Evolutionary conservation across 495 filamentous ascomycete species (phyloP), one percentile per base, ranked within the genome.

Genomic region (Usnea hakonensis): DNA sequence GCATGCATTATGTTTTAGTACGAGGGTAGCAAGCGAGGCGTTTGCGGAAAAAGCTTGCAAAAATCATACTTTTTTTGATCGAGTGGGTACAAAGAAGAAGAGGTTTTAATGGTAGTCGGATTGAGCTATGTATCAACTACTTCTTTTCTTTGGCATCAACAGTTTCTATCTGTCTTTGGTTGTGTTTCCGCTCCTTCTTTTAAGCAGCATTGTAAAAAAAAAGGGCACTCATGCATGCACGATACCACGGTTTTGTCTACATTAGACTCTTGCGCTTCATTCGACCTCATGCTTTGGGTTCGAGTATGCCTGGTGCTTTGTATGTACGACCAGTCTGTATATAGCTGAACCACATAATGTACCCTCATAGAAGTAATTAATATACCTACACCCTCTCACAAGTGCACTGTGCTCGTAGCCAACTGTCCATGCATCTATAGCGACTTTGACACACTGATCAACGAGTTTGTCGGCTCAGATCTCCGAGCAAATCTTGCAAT

Each of bases 11-110:
- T 21, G 10, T 17, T 58, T 60, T 58, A 44, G 26, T 44, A 38
- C 56, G 43, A 44, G 41, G 55, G 32, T 30, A 43, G 55, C 55
- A 57, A 57, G 55, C 55, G 55, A 57, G 55, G 55, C 36, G 55
- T 57, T 57, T 8, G 3, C 23, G 36, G 28, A 16, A 57, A 57
- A 57, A 57, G 55, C 55, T 38, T 41, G 37, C 36, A 41, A 9
- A 1, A n/a, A 3, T 43, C 8, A 37, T 17, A 44, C 36, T 19
- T 0, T n/a, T 5, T 14, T 58, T 41, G 32, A 9, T 23, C 16
- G 48, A 52, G 32, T 9, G 28, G 28, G 19, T 19, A 52, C 14
- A 32, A 57, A 28, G 11, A 55, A 17, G 5, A 6, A 11, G 54
- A 23, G 37, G 9, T 14, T 16, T 10, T 57, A 32, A 57, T 40